A percentile compares a stretch with the other conserved stretches of the same genome.
phyloP scores from a whole-genome alignment of 1,284 basidiomycete species.

The Neolentinus lepideus region DNA sequence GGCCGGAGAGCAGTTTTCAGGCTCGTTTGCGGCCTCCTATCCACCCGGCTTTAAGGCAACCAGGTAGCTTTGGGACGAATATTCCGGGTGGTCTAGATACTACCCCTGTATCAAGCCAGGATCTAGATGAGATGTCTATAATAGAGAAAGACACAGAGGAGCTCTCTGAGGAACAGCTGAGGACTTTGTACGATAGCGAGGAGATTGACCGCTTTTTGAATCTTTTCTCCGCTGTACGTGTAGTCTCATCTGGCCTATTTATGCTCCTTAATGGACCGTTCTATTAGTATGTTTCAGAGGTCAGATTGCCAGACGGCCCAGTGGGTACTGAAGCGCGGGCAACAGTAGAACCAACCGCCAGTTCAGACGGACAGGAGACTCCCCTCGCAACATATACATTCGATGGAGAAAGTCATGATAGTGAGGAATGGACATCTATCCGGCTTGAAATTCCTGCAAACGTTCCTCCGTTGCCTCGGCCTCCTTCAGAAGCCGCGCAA shows the following conservation, averaged over 20 bases:
- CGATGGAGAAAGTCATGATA: neutral
- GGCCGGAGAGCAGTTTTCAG: neutral
- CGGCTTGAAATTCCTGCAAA: neutral
- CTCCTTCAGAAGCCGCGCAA: neutral
- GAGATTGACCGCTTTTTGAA: constrained; percentile 52
- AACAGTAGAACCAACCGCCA: constrained; percentile 6
- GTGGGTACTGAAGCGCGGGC: neutral
- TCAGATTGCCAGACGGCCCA: constrained; percentile 25
- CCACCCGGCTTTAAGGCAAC: neutral
- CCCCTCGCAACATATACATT: neutral
- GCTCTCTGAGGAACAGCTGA: constrained; percentile 32
- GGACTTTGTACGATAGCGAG: constrained; percentile 53
- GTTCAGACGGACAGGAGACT: neutral
- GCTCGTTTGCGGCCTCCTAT: neutral
- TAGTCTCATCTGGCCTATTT: neutral
- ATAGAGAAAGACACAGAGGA: constrained; percentile 13
- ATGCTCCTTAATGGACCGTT: neutral
- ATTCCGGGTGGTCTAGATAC: neutral
- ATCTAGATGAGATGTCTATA: too few relatives aligned
- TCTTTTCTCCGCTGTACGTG: constrained; percentile 48
- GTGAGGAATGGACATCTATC: neutral
- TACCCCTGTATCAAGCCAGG: neutral
- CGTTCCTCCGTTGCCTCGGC: constrained; percentile 3
- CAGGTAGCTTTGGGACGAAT: neutral
- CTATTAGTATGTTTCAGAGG: constrained; percentile 54